A percentile compares a stretch with the other conserved stretches of the same genome.
Conservation (phyloP, 345 rosid genomes). For the Citrus medica region DNA sequence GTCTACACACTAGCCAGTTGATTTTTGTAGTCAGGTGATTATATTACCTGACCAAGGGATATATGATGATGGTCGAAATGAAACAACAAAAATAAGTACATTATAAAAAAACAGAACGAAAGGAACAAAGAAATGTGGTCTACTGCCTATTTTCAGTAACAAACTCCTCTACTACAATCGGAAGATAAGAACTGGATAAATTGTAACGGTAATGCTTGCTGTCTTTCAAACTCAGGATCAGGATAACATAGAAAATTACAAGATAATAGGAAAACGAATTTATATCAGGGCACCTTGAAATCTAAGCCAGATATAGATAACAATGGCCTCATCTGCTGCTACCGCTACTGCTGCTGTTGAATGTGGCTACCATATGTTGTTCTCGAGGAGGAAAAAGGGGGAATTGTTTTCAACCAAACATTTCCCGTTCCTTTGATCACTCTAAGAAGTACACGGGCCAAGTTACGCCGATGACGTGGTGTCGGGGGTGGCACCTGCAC, state of each 20-base stretch:
- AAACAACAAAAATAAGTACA: too few relatives aligned
- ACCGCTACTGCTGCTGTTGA: neutral
- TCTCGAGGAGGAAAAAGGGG: neutral
- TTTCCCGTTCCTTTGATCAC: slow-evolving; percentile 2
- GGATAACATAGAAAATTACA: slow-evolving; percentile 11
- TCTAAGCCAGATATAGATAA: neutral
- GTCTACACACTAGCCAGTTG: neutral
- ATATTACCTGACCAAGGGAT: neutral
- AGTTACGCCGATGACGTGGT: slow-evolving; percentile 35
- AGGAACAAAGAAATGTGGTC: neutral
- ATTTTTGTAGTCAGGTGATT: neutral
- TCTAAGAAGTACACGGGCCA: neutral
- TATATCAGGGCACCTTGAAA: neutral
- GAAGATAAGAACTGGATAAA: neutral
- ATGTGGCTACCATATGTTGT: slow-evolving; percentile 3
- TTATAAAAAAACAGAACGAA: too few relatives aligned
- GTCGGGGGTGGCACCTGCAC: slow-evolving; percentile 28
- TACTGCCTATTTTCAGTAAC: neutral
- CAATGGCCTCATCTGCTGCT: neutral
- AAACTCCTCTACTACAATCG: neutral
- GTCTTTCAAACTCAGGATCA: slow-evolving; percentile 5
- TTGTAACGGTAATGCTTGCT: slow-evolving; percentile 7
- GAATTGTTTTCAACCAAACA: neutral
- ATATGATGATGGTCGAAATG: neutral
- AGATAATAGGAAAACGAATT: slow-evolving; percentile 2